A percentile compares a stretch with the other conserved stretches of the same genome.
phyloP scores from a whole-genome alignment of 257 asterid species.

The Gynochthodes officinalis region DNA sequence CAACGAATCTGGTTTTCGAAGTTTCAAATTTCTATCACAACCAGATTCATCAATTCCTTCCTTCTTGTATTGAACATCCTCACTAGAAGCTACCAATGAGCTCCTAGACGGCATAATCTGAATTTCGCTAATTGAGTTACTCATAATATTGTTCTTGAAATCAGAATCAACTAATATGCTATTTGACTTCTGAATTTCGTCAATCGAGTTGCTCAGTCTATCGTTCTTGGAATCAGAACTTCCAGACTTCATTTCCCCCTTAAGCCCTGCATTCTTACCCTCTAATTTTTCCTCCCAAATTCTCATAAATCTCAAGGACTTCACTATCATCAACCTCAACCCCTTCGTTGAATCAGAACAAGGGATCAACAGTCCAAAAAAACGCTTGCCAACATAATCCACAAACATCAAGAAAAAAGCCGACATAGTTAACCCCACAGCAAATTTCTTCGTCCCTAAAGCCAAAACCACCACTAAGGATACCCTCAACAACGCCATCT shows the following conservation, averaged over 20 bases:
- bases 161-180: too few species aligned
- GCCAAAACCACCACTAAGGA: constrained; percentile 60
- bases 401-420: constrained; percentile 51
- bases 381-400: constrained; percentile 41
- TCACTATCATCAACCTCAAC: neutral
- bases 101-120: constrained; percentile 13
- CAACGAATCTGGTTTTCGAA: constrained; percentile 23
- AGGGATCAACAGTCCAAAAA: constrained; percentile 18
- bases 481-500: constrained; percentile 36
- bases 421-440: constrained; percentile 64
- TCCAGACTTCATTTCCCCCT: constrained; percentile 6
- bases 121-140: constrained; percentile 22
- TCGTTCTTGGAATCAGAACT: constrained; percentile 8
- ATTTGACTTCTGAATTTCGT: constrained; percentile 32
- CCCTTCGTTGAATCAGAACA: constrained; percentile 20
- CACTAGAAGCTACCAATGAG: neutral
- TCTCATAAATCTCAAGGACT: constrained; percentile 11
- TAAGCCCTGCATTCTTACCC: neutral
- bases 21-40: constrained; percentile 3
- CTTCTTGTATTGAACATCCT: constrained; percentile 28
- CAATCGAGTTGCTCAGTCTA: constrained; percentile 9
- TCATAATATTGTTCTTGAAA: constrained; percentile 9
- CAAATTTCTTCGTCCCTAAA: constrained; percentile 50
- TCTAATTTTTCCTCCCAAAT: constrained; percentile 14
- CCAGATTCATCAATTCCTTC: constrained; percentile 20